phyloP scores from a whole-genome alignment of 257 asterid species.

The Solanum pimpinellifolium region DNA sequence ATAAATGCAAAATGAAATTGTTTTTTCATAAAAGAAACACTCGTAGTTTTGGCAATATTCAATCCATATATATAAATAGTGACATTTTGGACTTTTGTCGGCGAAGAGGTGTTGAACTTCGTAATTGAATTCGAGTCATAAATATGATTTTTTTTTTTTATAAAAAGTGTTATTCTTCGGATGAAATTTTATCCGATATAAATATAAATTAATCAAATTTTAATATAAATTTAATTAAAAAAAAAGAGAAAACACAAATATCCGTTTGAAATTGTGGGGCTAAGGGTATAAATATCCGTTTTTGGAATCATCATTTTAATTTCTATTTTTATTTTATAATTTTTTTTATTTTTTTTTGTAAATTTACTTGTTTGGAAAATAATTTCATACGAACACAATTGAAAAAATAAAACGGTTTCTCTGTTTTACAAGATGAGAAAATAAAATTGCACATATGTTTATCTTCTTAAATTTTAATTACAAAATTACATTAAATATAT shows the following conservation, averaged over 20 bases:
- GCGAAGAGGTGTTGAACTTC: background rate
- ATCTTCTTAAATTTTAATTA: accelerated
- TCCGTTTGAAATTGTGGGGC: background rate
- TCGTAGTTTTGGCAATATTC: too few species aligned
- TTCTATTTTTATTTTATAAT: background rate
- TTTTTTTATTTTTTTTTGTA: background rate
- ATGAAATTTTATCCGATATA: accelerated
- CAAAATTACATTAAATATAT: accelerated
- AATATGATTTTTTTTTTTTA: too few species aligned
- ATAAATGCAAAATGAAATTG: too few species aligned
- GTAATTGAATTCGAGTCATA: background rate
- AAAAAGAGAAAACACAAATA: too few species aligned
- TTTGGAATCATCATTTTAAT: background rate
- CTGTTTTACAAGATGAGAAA: background rate
- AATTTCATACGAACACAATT: background rate
- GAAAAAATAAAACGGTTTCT: background rate
- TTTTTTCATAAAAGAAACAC: too few species aligned
- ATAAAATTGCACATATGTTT: too few species aligned
- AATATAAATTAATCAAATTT: too few species aligned
- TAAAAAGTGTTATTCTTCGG: accelerated
- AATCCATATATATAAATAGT: too few species aligned
- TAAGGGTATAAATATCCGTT: background rate
- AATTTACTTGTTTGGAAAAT: background rate
- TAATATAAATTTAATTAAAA: too few species aligned
- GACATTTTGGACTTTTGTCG: background rate